phyloP scores from a whole-genome alignment of 2,329 filamentous ascomycete species.

The Aspergillus carbonarius region DNA sequence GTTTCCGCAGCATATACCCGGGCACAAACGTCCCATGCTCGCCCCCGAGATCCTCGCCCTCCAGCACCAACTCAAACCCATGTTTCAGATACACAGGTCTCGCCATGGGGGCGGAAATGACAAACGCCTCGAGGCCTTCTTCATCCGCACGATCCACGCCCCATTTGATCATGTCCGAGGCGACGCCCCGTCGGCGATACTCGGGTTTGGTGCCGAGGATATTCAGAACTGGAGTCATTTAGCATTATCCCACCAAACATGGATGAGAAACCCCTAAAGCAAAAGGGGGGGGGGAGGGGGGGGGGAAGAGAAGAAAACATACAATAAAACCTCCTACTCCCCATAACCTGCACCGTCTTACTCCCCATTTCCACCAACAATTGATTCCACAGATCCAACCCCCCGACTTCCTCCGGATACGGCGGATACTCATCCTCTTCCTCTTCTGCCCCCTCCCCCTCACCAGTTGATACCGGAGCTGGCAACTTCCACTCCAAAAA shows the following conservation, averaged over 20 bases:
- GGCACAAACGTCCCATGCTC: conserved; percentile 12
- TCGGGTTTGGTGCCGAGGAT: conserved; percentile 25
- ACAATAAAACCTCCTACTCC: conserved; percentile 26
- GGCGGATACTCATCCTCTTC: background rate
- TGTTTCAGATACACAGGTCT: conserved; percentile 40
- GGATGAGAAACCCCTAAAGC: too few species aligned
- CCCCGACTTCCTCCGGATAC: conserved; percentile 20
- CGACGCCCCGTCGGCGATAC: conserved; percentile 24
- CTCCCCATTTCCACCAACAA: conserved; percentile 24
- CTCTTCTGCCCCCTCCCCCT: background rate
- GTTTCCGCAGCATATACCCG: conserved; percentile 11
- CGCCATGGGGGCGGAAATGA: conserved; percentile 37
- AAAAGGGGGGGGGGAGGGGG: too few species aligned
- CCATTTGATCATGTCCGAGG: conserved; percentile 34
- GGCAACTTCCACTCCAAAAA: conserved; percentile 29
- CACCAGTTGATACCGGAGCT: background rate
- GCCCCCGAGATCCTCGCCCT: conserved; percentile 2
- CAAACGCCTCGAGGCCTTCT: conserved; percentile 35
- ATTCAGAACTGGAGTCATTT: conserved; percentile 30
- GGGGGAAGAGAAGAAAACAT: conserved; percentile 4
- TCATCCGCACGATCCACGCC: conserved; percentile 37
- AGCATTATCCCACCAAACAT: too few species aligned
- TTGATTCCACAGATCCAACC: conserved; percentile 16
- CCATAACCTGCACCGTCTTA: conserved; percentile 19
- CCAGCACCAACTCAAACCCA: conserved; percentile 34